These are phyloP conservation scores for Beauveria scarabaeidicola DNA, from an alignment of 2,329 filamentous ascomycete species.

Conservation along the genomic window DNA sequence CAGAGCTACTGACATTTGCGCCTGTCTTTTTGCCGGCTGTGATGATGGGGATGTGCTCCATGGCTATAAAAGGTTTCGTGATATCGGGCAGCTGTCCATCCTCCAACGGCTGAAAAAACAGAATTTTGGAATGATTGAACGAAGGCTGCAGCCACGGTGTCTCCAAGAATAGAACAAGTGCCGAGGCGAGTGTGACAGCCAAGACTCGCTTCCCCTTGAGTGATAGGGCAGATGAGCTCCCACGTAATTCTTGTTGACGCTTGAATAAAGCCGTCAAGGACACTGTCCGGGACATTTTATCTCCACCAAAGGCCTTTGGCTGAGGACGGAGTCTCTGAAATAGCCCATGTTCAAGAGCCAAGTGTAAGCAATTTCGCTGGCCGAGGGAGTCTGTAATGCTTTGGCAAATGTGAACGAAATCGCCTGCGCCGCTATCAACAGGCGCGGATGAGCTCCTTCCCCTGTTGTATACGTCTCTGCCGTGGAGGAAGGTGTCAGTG, in stretches of 20 bases:
- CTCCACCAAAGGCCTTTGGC: background rate
- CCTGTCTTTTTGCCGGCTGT: background rate
- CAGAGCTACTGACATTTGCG: too few species aligned
- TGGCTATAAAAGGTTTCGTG: background rate
- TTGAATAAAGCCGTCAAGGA: background rate
- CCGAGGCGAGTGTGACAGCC: slow-evolving; percentile 13
- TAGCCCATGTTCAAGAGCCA: background rate
- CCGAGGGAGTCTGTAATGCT: background rate
- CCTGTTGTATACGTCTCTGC: background rate
- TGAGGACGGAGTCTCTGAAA: background rate
- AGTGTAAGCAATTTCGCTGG: background rate
- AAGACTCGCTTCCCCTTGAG: slow-evolving; percentile 16
- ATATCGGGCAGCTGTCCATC: background rate
- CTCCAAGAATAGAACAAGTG: slow-evolving; percentile 15
- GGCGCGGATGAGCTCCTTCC: background rate
- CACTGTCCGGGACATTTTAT: background rate
- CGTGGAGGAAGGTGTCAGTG: background rate
- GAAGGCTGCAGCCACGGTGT: slow-evolving; percentile 14
- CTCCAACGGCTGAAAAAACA: background rate
- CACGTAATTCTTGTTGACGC: background rate
- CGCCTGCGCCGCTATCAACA: too few species aligned
- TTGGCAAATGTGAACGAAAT: background rate
- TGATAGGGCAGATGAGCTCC: slow-evolving; percentile 11
- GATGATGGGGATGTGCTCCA: background rate
- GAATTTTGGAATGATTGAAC: background rate